Base-by-base conservation (phyloP, 306 rosid genomes). In the Hippophae gyantsensis region DNA sequence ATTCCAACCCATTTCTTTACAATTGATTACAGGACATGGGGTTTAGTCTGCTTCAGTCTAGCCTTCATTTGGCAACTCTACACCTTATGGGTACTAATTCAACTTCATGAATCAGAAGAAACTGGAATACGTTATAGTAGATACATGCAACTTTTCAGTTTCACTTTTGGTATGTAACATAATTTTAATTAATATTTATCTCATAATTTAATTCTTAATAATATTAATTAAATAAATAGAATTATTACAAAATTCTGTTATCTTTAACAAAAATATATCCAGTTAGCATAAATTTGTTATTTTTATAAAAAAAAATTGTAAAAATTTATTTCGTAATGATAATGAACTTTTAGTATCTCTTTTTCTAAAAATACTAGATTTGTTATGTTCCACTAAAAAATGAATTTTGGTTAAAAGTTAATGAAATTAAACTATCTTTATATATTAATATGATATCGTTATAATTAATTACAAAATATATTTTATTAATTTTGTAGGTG, bases 1-100 rank as follows among this genome's bases (percentile, higher is more conserved):
- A 3, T 45, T 23, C 53, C 46, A 7, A 59, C 13, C 5, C 42
- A 9, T 51, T 55, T 40, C 8, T 25, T 40, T n/a, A 10, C 40
- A 7, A 43, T 43, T 62, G 18, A 18, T 56, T 65, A 13, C 57
- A 81, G 86, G 86, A 25, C 71, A 10, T 76, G 86, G 77, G 86
- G 86, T 43, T 42, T 77, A 53, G 63, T 77, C 13, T 53, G 71
- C 64, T 71, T 81, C 69, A 81, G 69, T 7, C 5, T 81, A 13
- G 73, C 74, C 41, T 81, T 81, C 73, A 51, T 74, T 50, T 81
- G 86, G 86, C 86, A 81, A 47, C 80, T 71, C 48, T 81, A 81
- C 65, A 81, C 82, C 12, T 49, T 77, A 13, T 77, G 66, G 58
- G 47, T 81, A 43, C 69, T 81, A 32, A 79, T 81, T 27, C 69